phyloP scores from a whole-genome alignment of 2,329 filamentous ascomycete species.

The Verruconis gallopava region DNA sequence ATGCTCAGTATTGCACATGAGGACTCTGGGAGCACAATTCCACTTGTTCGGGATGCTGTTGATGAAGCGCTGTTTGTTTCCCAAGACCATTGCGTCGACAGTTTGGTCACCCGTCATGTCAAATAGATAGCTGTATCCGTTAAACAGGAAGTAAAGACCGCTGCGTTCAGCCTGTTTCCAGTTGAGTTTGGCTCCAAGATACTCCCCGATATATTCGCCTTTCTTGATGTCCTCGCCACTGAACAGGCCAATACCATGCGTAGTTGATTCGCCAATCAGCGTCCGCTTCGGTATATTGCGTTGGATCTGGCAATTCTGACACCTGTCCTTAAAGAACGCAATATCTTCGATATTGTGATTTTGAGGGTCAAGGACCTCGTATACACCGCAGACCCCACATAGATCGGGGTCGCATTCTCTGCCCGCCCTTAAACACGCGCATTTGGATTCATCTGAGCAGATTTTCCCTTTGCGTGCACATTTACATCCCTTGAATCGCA shows the following conservation, averaged over 20 bases:
- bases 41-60: constrained; percentile 42
- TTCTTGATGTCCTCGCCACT: constrained; percentile 52
- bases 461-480: constrained; percentile 32
- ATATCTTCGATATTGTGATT: constrained; percentile 31
- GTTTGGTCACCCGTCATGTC: constrained; percentile 27
- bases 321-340: constrained; percentile 33
- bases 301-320: constrained; percentile 62
- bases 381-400: constrained; percentile 57
- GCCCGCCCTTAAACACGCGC: constrained; percentile 58
- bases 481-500: constrained; percentile 31
- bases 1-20: constrained; percentile 59
- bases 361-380: constrained; percentile 54
- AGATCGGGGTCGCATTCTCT: constrained; percentile 71
- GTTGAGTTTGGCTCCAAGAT: constrained; percentile 64
- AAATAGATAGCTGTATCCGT: constrained; percentile 39
- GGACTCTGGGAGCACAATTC: constrained; percentile 54
- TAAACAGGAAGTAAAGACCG: constrained; percentile 47
- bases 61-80: constrained; percentile 73
- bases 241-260: constrained; percentile 67
- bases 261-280: constrained; percentile 55
- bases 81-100: constrained; percentile 61
- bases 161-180: constrained; percentile 56
- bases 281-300: constrained; percentile 52
- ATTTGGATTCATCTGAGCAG: constrained; percentile 31
- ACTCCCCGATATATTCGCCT: constrained; percentile 69